These are phyloP conservation scores for Ophidiomyces ophidiicola DNA, from an alignment of 2,329 filamentous ascomycete species.

Conservation along the genomic window DNA sequence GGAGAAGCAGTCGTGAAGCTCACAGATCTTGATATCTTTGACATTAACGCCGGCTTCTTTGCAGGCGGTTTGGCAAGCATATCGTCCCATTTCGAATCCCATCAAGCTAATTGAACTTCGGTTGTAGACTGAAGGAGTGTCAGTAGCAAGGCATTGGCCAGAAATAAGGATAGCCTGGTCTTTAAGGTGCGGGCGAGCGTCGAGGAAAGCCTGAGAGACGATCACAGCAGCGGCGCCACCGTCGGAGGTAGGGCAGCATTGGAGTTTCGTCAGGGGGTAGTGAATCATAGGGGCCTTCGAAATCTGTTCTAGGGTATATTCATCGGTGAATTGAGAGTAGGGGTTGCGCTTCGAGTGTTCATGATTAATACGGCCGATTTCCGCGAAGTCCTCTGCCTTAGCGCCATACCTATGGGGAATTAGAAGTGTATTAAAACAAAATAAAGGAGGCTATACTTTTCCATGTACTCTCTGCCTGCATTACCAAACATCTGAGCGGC, in stretches of 20 bases:
- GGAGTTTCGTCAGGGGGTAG: constrained; percentile 86
- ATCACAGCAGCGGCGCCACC: constrained; percentile 79
- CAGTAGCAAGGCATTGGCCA: constrained; percentile 77
- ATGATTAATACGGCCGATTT: constrained; percentile 89
- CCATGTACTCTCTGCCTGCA: constrained; percentile 85
- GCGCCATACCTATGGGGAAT: constrained; percentile 70
- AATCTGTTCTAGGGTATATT: constrained; percentile 79
- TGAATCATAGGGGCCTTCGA: constrained; percentile 64
- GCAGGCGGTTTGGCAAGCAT: constrained; percentile 58
- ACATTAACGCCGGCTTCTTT: constrained; percentile 54
- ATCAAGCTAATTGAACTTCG: constrained; percentile 73
- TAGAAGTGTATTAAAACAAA: neutral
- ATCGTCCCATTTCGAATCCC: constrained; percentile 72
- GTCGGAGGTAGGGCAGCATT: constrained; percentile 94
- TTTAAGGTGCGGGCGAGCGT: constrained; percentile 68
- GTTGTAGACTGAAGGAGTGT: constrained; percentile 67
- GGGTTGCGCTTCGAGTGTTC: constrained; percentile 83
- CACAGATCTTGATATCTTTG: constrained; percentile 66
- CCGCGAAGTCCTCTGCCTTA: constrained; percentile 72
- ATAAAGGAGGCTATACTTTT: constrained; percentile 50
- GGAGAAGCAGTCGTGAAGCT: constrained; percentile 94
- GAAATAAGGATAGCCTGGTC: constrained; percentile 78
- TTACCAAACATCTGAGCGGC: constrained; percentile 94
- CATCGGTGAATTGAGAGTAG: constrained; percentile 93
- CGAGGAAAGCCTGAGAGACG: constrained; percentile 78